These are phyloP conservation scores for Perilla frutescens DNA, from an alignment of 257 asterid genomes.

Conservation along the genomic window DNA sequence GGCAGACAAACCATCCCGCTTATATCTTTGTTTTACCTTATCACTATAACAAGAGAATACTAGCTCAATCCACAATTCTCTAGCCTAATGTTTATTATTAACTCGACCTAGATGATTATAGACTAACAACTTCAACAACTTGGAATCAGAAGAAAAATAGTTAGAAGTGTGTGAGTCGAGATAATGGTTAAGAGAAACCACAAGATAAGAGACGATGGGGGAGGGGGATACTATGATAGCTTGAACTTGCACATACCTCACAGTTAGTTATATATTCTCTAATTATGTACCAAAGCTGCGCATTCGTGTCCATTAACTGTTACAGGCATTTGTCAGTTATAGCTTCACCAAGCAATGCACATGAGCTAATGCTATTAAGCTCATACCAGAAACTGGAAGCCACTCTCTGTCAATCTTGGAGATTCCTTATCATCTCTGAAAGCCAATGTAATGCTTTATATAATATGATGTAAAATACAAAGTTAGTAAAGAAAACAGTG, in stretches of 20 bases:
- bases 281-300: slow-evolving; percentile 98
- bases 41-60: not conserved
- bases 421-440: slow-evolving; percentile 93
- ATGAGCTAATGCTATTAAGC: slow-evolving; percentile 33
- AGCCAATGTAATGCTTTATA: slow-evolving; percentile 38
- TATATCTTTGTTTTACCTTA: slow-evolving; percentile 9
- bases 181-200: not conserved
- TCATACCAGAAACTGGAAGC: slow-evolving; percentile 96
- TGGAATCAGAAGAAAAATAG: slow-evolving; percentile 3
- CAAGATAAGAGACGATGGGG: slow-evolving; percentile 2
- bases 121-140: slow-evolving; percentile 15
- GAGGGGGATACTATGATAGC: slow-evolving; percentile 12
- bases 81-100: not conserved
- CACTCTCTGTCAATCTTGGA: slow-evolving; percentile 88
- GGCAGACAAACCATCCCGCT: slow-evolving; percentile 20
- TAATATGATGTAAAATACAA: slow-evolving; percentile 32
- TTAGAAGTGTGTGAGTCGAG: not conserved
- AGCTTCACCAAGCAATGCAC: slow-evolving; percentile 40
- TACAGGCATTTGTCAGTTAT: slow-evolving; percentile 45
- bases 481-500: slow-evolving; percentile 13
- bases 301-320: slow-evolving; percentile 99
- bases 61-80: slow-evolving; percentile 17
- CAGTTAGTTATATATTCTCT: slow-evolving; percentile 94
- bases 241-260: slow-evolving; percentile 63
- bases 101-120: not conserved